Conservation (phyloP, 441 rosid genomes). For the Eutrema salsugineum region DNA sequence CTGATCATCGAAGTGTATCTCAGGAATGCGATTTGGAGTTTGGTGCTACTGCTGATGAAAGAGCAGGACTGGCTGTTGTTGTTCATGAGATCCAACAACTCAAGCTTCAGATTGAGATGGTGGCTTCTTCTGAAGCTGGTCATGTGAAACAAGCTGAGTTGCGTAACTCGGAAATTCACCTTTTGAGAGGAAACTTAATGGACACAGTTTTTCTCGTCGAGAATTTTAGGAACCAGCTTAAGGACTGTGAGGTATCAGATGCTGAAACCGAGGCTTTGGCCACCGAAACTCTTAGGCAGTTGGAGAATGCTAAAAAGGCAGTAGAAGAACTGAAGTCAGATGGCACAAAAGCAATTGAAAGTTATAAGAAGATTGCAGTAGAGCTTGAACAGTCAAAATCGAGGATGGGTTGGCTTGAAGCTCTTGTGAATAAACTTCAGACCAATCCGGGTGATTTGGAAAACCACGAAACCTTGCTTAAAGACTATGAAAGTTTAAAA, state of each 20-base stretch:
- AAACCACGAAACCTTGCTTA: constrained; percentile 23
- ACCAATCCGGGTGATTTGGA: constrained; percentile 23
- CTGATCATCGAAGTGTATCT: constrained; percentile 36
- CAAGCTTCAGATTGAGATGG: constrained; percentile 61
- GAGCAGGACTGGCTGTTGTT: constrained; percentile 37
- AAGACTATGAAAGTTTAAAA: constrained; percentile 30
- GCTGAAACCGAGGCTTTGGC: constrained; percentile 57
- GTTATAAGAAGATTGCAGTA: constrained; percentile 38
- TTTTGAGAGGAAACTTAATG: constrained; percentile 54
- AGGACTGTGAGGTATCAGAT: constrained; percentile 55
- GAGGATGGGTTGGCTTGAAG: constrained; percentile 54
- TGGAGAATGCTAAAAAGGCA: constrained; percentile 56
- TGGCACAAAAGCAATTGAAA: constrained; percentile 44
- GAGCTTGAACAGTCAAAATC: constrained; percentile 68
- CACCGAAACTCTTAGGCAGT: constrained; percentile 48
- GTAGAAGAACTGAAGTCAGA: constrained; percentile 54
- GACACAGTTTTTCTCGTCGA: constrained; percentile 64
- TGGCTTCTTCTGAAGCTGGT: constrained; percentile 55
- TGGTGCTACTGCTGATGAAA: constrained; percentile 41
- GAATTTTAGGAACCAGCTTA: constrained; percentile 59
- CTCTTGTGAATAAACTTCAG: constrained; percentile 56
- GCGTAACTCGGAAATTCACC: constrained; percentile 49
- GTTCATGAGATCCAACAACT: constrained; percentile 52
- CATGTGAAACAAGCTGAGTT: constrained; percentile 56
- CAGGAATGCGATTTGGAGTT: constrained; percentile 46